Percentiles rank a stretch among this genome's conserved stretches.
Conservation (phyloP, 495 filamentous ascomycete genomes). For the Neurospora sp. region DNA sequence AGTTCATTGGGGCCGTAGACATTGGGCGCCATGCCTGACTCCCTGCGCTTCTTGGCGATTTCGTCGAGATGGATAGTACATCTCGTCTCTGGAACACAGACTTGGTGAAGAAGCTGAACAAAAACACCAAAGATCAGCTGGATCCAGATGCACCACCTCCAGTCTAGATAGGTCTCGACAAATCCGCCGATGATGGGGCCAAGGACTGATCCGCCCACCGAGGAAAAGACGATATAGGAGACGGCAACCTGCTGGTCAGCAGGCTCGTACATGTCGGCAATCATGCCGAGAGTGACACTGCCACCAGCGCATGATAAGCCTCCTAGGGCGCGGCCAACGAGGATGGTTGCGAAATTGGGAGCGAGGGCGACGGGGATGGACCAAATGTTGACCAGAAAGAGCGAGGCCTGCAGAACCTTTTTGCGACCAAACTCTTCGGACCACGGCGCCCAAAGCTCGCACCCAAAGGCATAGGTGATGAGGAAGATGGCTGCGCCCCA, state of each 20-base stretch:
- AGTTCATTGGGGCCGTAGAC: slow-evolving; percentile 57
- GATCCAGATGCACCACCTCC: slow-evolving; percentile 75
- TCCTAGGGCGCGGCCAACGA: slow-evolving; percentile 57
- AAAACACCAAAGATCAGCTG: slow-evolving; percentile 63
- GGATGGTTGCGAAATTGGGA: slow-evolving; percentile 55
- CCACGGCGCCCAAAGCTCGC: slow-evolving; percentile 78
- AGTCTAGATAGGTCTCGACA: slow-evolving; percentile 52
- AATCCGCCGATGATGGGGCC: slow-evolving; percentile 77
- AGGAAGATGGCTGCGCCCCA: slow-evolving; percentile 62
- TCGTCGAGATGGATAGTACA: slow-evolving; percentile 55
- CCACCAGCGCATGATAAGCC: slow-evolving; percentile 67
- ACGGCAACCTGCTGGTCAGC: slow-evolving; percentile 65
- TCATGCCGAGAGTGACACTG: slow-evolving; percentile 74
- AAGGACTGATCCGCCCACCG: slow-evolving; percentile 63
- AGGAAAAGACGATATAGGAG: slow-evolving; percentile 66
- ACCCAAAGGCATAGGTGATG: slow-evolving; percentile 66
- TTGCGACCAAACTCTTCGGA: slow-evolving; percentile 69
- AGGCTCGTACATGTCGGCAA: slow-evolving; percentile 69
- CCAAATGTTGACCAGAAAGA: slow-evolving; percentile 66
- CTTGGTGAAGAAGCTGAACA: slow-evolving; percentile 55
- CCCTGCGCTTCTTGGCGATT: slow-evolving; percentile 54
- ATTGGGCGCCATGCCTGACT: slow-evolving; percentile 42
- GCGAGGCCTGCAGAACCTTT: slow-evolving; percentile 58
- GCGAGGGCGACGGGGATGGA: slow-evolving; percentile 63
- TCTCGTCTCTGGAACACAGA: slow-evolving; percentile 61